These are phyloP conservation scores for Xylariaceae sp. DNA, from an alignment of 2,329 filamentous ascomycete species.

Conservation along the genomic window DNA sequence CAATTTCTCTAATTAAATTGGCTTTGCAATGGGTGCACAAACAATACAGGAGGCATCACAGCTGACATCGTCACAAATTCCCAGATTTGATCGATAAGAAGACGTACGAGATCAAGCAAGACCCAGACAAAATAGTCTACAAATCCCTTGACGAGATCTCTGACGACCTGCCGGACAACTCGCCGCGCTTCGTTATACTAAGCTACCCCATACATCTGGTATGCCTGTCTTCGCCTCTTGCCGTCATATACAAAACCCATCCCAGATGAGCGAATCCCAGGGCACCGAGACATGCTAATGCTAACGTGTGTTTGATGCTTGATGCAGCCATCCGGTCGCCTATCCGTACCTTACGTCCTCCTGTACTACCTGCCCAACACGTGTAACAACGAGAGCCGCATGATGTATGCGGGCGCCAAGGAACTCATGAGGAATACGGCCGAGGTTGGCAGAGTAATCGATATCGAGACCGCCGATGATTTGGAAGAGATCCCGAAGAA, in stretches of 20 bases:
- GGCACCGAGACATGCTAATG: not conserved
- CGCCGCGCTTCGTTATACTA: slow-evolving; percentile 85
- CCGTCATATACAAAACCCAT: too few species aligned
- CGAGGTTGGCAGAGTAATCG: slow-evolving; percentile 85
- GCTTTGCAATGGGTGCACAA: too few species aligned
- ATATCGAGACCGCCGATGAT: slow-evolving; percentile 80
- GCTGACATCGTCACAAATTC: slow-evolving; percentile 11
- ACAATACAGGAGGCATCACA: too few species aligned
- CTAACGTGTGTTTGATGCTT: slow-evolving; percentile 10
- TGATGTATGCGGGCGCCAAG: slow-evolving; percentile 95
- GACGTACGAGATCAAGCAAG: slow-evolving; percentile 85
- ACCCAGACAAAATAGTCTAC: slow-evolving; percentile 77
- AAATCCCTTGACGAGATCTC: slow-evolving; percentile 76
- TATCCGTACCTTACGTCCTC: slow-evolving; percentile 90
- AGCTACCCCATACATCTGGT: slow-evolving; percentile 91
- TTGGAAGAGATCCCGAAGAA: slow-evolving; percentile 78
- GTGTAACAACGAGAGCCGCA: slow-evolving; percentile 82
- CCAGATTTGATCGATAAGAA: slow-evolving; percentile 88
- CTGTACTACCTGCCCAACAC: slow-evolving; percentile 93
- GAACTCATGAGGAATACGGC: slow-evolving; percentile 93
- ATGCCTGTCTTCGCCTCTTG: slow-evolving; percentile 33
- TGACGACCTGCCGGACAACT: slow-evolving; percentile 90
- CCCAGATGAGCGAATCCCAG: not conserved
- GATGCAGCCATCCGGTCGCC: slow-evolving; percentile 72
- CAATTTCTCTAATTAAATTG: not conserved